Conservation (phyloP, 2,329 filamentous ascomycete genomes). For the Curvularia sp. region DNA sequence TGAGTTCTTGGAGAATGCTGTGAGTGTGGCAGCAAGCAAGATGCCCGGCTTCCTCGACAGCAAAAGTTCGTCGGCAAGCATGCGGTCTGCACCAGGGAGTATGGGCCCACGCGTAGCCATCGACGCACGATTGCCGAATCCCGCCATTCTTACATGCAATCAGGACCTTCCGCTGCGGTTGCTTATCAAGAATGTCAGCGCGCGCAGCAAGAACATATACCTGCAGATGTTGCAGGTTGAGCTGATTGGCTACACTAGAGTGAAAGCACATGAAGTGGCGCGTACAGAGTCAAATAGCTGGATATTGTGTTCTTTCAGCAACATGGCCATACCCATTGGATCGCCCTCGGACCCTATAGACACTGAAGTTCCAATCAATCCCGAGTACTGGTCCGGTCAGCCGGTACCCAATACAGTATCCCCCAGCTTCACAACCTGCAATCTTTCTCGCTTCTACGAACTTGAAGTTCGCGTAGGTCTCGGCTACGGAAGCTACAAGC, state of each 20-base stretch:
- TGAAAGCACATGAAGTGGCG: constrained; percentile 77
- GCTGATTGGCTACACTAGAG: constrained; percentile 78
- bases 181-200: constrained; percentile 76
- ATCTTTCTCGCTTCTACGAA: constrained; percentile 81
- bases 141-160: constrained; percentile 88
- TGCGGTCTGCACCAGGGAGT: constrained; percentile 29
- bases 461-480: constrained; percentile 82
- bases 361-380: constrained; percentile 73
- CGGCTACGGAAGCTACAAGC: constrained; percentile 70
- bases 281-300: constrained; percentile 76
- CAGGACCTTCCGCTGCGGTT: constrained; percentile 81
- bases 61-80: constrained; percentile 35
- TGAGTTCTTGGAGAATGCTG: constrained; percentile 58
- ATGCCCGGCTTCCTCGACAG: constrained; percentile 68
- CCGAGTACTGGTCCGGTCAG: constrained; percentile 73
- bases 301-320: constrained; percentile 75
- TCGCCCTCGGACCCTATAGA: constrained; percentile 64
- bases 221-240: constrained; percentile 82
- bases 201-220: constrained; percentile 73
- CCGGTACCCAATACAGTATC: constrained; percentile 84
- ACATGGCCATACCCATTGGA: constrained; percentile 76
- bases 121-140: constrained; percentile 85
- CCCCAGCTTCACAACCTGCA: constrained; percentile 88
- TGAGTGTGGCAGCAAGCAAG: constrained; percentile 53
- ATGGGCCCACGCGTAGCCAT: constrained; percentile 68